phyloP scores from a whole-genome alignment of 1,284 basidiomycete species.

The Retiboletus flavoniger region DNA sequence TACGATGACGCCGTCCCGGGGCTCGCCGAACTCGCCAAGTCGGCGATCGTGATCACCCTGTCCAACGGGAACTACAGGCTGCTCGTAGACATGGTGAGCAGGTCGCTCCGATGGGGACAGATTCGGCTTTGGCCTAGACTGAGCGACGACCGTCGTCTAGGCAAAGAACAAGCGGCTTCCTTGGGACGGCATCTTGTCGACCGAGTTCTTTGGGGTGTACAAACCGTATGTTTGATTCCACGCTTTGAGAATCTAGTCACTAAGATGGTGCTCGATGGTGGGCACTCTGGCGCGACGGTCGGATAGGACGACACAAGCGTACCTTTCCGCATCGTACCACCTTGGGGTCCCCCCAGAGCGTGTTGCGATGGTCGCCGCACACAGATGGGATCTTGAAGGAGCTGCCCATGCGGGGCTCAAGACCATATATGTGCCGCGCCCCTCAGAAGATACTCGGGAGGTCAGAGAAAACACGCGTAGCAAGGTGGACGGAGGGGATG shows the following conservation, averaged over 20 bases:
- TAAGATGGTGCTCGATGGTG: not conserved
- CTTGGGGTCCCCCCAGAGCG: conserved; percentile 50
- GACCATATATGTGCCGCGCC: conserved; percentile 54
- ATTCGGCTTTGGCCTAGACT: not conserved
- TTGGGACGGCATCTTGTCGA: conserved; percentile 62
- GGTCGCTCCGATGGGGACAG: not conserved
- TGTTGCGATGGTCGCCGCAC: conserved; percentile 64
- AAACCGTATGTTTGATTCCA: conserved; percentile 50
- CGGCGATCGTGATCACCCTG: conserved; percentile 50
- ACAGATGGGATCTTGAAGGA: conserved; percentile 54
- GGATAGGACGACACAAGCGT: conserved; percentile 51
- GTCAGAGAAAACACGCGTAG: conserved; percentile 33
- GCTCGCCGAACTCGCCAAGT: conserved; percentile 49
- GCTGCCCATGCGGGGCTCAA: conserved; percentile 55
- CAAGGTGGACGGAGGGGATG: conserved; percentile 49
- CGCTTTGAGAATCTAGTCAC: not conserved
- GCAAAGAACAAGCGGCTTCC: conserved; percentile 58
- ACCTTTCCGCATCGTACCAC: conserved; percentile 49
- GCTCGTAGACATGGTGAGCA: conserved; percentile 55
- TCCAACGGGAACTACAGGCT: conserved; percentile 65
- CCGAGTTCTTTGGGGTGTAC: conserved; percentile 57
- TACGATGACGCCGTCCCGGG: conserved; percentile 57
- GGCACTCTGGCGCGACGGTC: not conserved
- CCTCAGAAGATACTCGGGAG: conserved; percentile 41
- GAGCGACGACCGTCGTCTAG: conserved; percentile 29